Evolutionary conservation across 179 eudicot genomes (phyloP).

Genomic region (Heliamphora pulchella): DNA sequence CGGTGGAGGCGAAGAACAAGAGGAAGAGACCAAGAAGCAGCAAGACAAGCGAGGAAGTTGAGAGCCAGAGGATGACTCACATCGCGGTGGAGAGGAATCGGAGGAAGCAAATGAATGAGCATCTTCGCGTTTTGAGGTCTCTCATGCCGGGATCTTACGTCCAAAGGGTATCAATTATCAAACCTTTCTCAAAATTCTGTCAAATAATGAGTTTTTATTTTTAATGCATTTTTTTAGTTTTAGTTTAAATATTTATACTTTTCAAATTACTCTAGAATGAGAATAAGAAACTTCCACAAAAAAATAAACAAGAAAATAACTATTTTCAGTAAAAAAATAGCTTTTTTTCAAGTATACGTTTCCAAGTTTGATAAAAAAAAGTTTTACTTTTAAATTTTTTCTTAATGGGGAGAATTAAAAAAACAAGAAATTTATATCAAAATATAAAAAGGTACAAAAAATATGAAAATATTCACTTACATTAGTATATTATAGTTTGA

Average conservation of each 20-base stretch:
- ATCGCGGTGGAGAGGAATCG: slow-evolving; percentile 92
- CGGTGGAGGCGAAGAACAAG: slow-evolving; percentile 36
- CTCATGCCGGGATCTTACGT: slow-evolving; percentile 97
- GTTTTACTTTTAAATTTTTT: too few relatives aligned
- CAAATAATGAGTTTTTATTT: background rate
- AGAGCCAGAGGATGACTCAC: slow-evolving; percentile 95
- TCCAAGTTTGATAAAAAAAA: too few relatives aligned
- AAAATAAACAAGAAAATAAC: too few relatives aligned
- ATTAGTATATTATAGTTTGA: too few relatives aligned
- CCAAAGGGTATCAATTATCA: slow-evolving; percentile 56
- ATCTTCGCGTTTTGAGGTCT: slow-evolving; percentile 76
- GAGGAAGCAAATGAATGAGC: slow-evolving; percentile 98
- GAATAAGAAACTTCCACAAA: too few relatives aligned
- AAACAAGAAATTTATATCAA: too few relatives aligned
- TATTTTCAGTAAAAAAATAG: too few relatives aligned
- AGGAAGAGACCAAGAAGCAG: slow-evolving; percentile 71
- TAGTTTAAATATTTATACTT: background rate
- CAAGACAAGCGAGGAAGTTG: slow-evolving; percentile 85
- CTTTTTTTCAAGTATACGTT: too few relatives aligned
- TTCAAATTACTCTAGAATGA: too few relatives aligned
- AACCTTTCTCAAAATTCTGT: background rate
- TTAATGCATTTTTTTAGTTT: background rate
- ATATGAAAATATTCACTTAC: too few relatives aligned
- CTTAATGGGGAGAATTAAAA: too few relatives aligned
- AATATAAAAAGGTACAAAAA: too few relatives aligned